Percentiles rank a stretch among this genome's conserved stretches.
Conservation (phyloP, 1,284 basidiomycete genomes). For the Trametes versicolor region DNA sequence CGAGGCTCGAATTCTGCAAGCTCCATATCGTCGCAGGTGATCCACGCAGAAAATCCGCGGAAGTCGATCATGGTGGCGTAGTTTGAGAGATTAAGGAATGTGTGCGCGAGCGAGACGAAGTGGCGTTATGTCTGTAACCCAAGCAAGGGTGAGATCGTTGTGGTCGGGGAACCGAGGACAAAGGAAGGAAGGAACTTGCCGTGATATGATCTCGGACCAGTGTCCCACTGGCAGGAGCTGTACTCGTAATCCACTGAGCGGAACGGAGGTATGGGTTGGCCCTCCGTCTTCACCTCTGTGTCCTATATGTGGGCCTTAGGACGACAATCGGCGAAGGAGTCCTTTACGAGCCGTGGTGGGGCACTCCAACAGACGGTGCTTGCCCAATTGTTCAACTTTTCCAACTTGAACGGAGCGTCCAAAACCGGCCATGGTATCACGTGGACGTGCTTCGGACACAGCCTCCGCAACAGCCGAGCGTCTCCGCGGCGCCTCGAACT, state of each 20-base stretch:
- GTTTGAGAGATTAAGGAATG: slow-evolving; percentile 9
- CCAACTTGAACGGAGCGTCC: slow-evolving; percentile 8
- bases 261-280: not conserved
- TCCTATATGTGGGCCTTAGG: slow-evolving; percentile 2
- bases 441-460: slow-evolving; percentile 14
- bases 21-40: slow-evolving; percentile 56
- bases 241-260: slow-evolving; percentile 3
- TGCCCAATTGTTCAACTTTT: slow-evolving; percentile 10
- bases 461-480: not conserved
- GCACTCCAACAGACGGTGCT: slow-evolving; percentile 6
- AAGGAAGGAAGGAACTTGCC: not conserved
- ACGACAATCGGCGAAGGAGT: not conserved
- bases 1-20: slow-evolving; percentile 63
- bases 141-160: not conserved
- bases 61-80: slow-evolving; percentile 57
- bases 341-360: slow-evolving; percentile 5
- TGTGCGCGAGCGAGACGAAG: not conserved
- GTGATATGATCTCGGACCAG: not conserved
- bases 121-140: not conserved
- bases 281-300: not conserved
- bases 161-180: not conserved
- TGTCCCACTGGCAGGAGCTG: not conserved
- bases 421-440: slow-evolving; percentile 12
- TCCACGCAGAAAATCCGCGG: slow-evolving; percentile 73
- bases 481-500: too few relatives aligned